Evolutionary conservation across 2,329 filamentous ascomycete genomes (phyloP).

Genomic region (Paradendryphiella salina): DNA sequence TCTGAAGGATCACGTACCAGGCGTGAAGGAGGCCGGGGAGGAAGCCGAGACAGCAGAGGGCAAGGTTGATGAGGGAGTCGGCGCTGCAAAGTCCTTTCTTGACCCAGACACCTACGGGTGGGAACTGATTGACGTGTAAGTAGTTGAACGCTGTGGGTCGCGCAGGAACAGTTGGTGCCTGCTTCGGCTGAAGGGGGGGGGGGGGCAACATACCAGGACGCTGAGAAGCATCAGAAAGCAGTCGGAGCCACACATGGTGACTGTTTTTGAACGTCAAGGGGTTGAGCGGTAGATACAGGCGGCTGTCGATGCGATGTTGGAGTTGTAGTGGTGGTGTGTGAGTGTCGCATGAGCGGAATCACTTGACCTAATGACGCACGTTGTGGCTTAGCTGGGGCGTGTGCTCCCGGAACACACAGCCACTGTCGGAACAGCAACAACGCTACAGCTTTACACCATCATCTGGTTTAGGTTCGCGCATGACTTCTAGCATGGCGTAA

Average conservation of each 20-base stretch:
- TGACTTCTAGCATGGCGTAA: too few relatives aligned
- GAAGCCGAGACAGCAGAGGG: slow-evolving; percentile 66
- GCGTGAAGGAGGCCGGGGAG: slow-evolving; percentile 89
- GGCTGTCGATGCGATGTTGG: slow-evolving; percentile 1
- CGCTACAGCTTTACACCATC: background rate
- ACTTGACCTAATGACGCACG: slow-evolving; percentile 17
- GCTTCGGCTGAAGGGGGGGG: slow-evolving; percentile 16
- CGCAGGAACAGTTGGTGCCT: background rate
- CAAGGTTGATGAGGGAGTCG: slow-evolving; percentile 93
- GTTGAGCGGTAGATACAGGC: background rate
- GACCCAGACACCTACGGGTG: slow-evolving; percentile 74
- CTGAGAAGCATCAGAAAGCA: slow-evolving; percentile 64
- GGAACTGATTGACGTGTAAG: slow-evolving; percentile 12
- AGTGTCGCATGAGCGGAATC: slow-evolving; percentile 12
- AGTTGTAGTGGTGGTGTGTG: slow-evolving; percentile 7
- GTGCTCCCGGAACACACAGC: background rate
- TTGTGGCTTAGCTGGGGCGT: slow-evolving; percentile 11
- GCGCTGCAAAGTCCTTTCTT: slow-evolving; percentile 91
- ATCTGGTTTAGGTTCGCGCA: too few relatives aligned
- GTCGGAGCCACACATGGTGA: slow-evolving; percentile 62
- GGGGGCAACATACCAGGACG: slow-evolving; percentile 56
- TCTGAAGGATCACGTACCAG: slow-evolving; percentile 96
- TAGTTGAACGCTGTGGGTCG: background rate
- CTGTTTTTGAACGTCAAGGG: background rate
- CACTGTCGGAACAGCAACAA: background rate